Conservation (phyloP, 352 stramenopile species). For the Thalassiosira livingstoniorum region DNA sequence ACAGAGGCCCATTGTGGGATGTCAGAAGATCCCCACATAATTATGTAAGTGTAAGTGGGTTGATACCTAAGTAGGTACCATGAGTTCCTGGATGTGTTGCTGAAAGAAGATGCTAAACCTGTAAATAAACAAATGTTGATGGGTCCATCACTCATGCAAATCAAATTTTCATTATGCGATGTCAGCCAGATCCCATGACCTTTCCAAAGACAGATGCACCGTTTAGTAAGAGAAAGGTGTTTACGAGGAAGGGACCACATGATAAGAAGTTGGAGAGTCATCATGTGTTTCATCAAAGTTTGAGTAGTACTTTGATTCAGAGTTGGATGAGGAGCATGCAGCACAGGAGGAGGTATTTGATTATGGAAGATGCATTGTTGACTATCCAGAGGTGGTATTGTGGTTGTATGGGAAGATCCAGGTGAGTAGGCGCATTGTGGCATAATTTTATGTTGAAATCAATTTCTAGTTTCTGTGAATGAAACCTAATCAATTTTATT, state of each 20-base stretch:
- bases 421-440: conserved; percentile 54
- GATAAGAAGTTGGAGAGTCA: conserved; percentile 91
- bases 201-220: conserved; percentile 85
- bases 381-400: conserved; percentile 83
- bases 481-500: background rate
- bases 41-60: no score
- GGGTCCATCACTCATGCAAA: conserved; percentile 76
- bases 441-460: conserved; percentile 22
- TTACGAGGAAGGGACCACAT: conserved; percentile 93
- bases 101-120: conserved; percentile 78
- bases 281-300: conserved; percentile 81
- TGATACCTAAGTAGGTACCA: no score
- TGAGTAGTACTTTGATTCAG: conserved; percentile 80
- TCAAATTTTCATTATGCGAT: conserved; percentile 80
- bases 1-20: no score
- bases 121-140: conserved; percentile 64
- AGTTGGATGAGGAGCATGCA: conserved; percentile 79
- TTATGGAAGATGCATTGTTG: conserved; percentile 68
- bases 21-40: no score
- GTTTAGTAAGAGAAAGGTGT: conserved; percentile 92
- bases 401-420: conserved; percentile 78
- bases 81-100: conserved; percentile 76
- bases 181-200: conserved; percentile 74
- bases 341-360: conserved; percentile 73
- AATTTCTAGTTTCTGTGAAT: background rate